Conservation (phyloP, 164 flowering plant genomes). For the Piper betle region DNA sequence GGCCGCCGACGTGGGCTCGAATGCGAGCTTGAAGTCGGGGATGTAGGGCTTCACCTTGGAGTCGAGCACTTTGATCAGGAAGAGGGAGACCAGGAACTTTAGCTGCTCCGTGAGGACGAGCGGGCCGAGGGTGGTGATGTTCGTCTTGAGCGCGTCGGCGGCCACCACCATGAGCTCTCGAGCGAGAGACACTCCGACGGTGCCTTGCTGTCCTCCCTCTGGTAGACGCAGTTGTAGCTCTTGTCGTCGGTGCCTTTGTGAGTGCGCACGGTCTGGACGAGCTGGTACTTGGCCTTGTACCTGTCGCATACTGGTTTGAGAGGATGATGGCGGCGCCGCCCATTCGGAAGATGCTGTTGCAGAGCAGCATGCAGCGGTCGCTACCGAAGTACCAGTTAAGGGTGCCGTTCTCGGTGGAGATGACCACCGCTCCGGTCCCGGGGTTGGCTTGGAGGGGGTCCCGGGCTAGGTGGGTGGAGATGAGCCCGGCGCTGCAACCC, state of each 20-base stretch:
- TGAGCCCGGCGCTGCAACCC: slow-evolving; percentile 89
- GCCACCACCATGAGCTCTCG: slow-evolving; percentile 83
- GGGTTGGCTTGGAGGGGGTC: slow-evolving; percentile 56
- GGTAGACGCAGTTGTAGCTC: slow-evolving; percentile 61
- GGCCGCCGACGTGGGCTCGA: slow-evolving; percentile 66
- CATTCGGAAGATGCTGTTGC: slow-evolving; percentile 86
- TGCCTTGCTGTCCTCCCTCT: slow-evolving; percentile 57
- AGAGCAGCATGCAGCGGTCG: slow-evolving; percentile 68
- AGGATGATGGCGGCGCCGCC: slow-evolving; percentile 83
- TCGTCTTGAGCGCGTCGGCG: slow-evolving; percentile 70
- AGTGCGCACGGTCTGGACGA: slow-evolving; percentile 66
- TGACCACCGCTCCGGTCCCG: slow-evolving; percentile 51
- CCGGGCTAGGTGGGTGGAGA: slow-evolving; percentile 64
- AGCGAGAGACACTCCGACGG: slow-evolving; percentile 57
- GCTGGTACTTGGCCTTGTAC: slow-evolving; percentile 47
- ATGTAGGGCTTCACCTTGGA: slow-evolving; percentile 67
- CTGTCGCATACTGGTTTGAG: slow-evolving; percentile 47
- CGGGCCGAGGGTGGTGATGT: slow-evolving; percentile 76
- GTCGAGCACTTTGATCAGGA: slow-evolving; percentile 36
- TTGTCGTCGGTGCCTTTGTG: slow-evolving; percentile 65
- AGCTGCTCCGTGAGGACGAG: slow-evolving; percentile 72
- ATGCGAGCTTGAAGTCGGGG: slow-evolving; percentile 59
- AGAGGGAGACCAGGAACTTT: slow-evolving; percentile 46
- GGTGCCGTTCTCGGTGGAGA: slow-evolving; percentile 73
- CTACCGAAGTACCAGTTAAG: slow-evolving; percentile 79